Base-by-base conservation (phyloP, 73 alveolate genomes). In the Urostyla sp. region DNA sequence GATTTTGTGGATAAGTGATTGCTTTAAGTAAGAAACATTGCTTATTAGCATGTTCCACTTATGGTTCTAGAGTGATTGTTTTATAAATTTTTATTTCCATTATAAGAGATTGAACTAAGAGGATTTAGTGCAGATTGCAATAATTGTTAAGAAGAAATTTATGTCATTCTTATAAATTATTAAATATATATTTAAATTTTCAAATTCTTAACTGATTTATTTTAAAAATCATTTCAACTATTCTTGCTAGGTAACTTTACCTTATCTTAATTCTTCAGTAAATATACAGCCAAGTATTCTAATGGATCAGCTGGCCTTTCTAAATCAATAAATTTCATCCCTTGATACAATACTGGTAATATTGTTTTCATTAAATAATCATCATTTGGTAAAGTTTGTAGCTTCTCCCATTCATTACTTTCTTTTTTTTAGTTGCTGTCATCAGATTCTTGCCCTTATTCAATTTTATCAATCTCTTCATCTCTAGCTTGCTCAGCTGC, bases 271-370 rank as follows among this genome's bases (percentile, higher is more conserved):
- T 94, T 87, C 87, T 91, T 94, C 24, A 94, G 73, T 73, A 94
- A 73, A 57, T 94, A 94, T 26, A 88, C 23, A 1, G 98, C 96
- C 16, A 94, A 72, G 48, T 81, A 89, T 61, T 94, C 88, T 58
- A 94, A 53, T n/a, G 98, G 98, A 38, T 84, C 83, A 0, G 37
- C 82, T 0, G 98, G 98, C 36, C 98, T 89, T 67, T 92, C 96
- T 5, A 75, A 60, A 35, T 92, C 96, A 2, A 92, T 90, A 40
- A 94, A 90, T 56, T 90, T 85, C 75, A 60, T 51, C 35, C 90
- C 98, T 49, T 95, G 94, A 35, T 87, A 76, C 16, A 94, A 63
- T 0, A 92, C 85, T 35, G 98, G 98, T 78, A 94, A 32, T 0
- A 94, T 87, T 24, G 97, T 93, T 54, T 73, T 85, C 59, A 88